Evolutionary conservation across 352 stramenopile species (phyloP), one percentile per base, ranked within the genome.

Genomic region (Pythium aristosporum): DNA sequence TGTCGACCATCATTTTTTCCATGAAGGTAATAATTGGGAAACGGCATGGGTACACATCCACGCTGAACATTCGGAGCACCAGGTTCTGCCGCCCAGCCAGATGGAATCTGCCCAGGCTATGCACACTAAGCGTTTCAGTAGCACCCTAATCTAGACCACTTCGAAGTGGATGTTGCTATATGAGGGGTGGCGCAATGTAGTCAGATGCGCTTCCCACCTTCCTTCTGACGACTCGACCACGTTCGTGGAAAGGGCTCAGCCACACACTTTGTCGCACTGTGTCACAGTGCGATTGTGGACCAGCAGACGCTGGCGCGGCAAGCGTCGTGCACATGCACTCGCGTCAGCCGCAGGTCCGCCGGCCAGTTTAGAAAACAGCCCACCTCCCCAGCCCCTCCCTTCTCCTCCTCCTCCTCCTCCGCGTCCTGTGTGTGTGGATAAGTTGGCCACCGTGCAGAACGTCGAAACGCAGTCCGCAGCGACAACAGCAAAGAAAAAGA

Each of bases 11-110:
- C 34, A 10, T 39, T 39, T 39, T 8, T 39, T 39, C 34, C 34
- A 39, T 13, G 34, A 15, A 39, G 34, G 34, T 39, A 1, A 39
- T 10, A 39, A 39, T 39, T 39, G 34, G 34, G 6, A 39, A 11
- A 39, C 34, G 11, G 11, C 6, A 46, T 46, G 39, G 39, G 39
- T 46, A 46, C 39, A 46, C 39, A 7, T 46, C 39, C 39, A 21
- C 7, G 48, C 1, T 50, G 54, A 61, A 61, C 41, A 61, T 61
- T 61, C 54, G 54, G 54, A 61, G 54, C 54, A 61, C 16, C 9
- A 8, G 39, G 48, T 41, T 41, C 23, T 61, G 54, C 54, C 39
- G 28, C 48, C 54, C 54, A 3, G 12, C 54, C 54, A 61, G 37
- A 49, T 61, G 54, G 54, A 12, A n/a, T 8, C 1, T 9, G 37